Evolutionary conservation across 345 rosid species (phyloP).

Genomic region (Nephelium lappaceum): DNA sequence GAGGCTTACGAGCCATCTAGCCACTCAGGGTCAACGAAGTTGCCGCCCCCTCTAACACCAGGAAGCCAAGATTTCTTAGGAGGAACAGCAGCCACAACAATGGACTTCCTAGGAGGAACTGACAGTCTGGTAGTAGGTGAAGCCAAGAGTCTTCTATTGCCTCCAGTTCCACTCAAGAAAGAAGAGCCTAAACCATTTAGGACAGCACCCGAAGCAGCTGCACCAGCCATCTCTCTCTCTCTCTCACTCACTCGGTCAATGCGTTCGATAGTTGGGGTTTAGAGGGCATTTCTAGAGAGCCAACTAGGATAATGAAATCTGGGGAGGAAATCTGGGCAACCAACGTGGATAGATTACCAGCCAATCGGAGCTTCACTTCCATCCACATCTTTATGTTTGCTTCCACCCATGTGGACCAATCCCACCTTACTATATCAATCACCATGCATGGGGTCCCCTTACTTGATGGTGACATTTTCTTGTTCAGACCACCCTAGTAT

Average conservation of each 20-base stretch:
- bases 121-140: constrained; percentile 22
- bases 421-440: not conserved
- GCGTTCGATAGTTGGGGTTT: not conserved
- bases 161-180: constrained; percentile 56
- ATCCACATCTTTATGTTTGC: constrained; percentile 46
- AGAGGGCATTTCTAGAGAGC: constrained; percentile 35
- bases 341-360: constrained; percentile 67
- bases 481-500: too few relatives aligned
- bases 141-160: constrained; percentile 45
- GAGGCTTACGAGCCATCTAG: constrained; percentile 97
- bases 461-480: too few relatives aligned
- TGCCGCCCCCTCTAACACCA: constrained; percentile 84
- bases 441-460: too few relatives aligned
- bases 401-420: constrained; percentile 34
- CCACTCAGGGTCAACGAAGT: constrained; percentile 92
- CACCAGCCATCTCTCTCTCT: constrained; percentile 45
- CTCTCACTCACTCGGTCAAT: constrained; percentile 1
- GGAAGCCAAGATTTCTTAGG: constrained; percentile 97
- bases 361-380: constrained; percentile 63
- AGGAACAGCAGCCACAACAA: constrained; percentile 54
- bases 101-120: constrained; percentile 39
- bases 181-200: constrained; percentile 79
- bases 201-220: constrained; percentile 73
- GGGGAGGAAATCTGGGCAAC: constrained; percentile 45
- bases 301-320: constrained; percentile 68